phyloP scores from a whole-genome alignment of 1,284 basidiomycete genomes.

The Cutaneotrichosporon cutaneum region DNA sequence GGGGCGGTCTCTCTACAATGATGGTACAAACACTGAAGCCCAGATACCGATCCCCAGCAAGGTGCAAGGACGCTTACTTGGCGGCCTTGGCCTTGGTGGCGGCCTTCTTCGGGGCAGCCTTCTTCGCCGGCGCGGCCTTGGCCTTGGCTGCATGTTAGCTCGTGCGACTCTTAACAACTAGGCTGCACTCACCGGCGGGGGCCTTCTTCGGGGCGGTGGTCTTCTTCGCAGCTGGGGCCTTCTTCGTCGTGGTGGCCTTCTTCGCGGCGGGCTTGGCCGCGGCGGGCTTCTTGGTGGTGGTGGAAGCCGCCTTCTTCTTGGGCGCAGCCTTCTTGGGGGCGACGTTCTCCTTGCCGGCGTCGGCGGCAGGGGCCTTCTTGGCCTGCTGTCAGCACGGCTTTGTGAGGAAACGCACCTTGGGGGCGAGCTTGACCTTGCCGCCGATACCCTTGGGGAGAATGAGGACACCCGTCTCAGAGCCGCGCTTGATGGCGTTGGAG shows the following conservation, averaged over 20 bases:
- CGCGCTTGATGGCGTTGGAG: slow-evolving; percentile 73
- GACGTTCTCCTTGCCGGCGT: slow-evolving; percentile 60
- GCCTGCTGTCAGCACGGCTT: background rate
- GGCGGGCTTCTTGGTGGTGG: slow-evolving; percentile 47
- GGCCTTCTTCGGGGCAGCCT: slow-evolving; percentile 23
- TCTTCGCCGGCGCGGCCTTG: slow-evolving; percentile 21
- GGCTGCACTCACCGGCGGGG: slow-evolving; percentile 8
- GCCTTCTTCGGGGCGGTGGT: slow-evolving; percentile 35
- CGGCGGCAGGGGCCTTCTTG: slow-evolving; percentile 42
- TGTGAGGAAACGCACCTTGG: slow-evolving; percentile 51
- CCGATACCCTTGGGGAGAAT: slow-evolving; percentile 78
- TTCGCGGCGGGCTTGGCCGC: slow-evolving; percentile 30
- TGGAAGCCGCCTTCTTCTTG: slow-evolving; percentile 22
- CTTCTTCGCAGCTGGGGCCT: slow-evolving; percentile 46
- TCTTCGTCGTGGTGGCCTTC: slow-evolving; percentile 48
- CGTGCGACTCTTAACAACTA: background rate
- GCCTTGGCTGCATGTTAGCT: slow-evolving; percentile 23
- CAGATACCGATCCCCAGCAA: slow-evolving; percentile 9
- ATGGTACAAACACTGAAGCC: slow-evolving; percentile 10
- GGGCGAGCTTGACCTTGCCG: slow-evolving; percentile 76
- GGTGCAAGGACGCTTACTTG: slow-evolving; percentile 13
- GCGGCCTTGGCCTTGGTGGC: slow-evolving; percentile 54
- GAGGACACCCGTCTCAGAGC: slow-evolving; percentile 76
- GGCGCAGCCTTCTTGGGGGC: slow-evolving; percentile 39
- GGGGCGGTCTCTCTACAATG: slow-evolving; percentile 10